Evolutionary conservation across 306 rosid species (phyloP).

Genomic region (Cicer bijugum): DNA sequence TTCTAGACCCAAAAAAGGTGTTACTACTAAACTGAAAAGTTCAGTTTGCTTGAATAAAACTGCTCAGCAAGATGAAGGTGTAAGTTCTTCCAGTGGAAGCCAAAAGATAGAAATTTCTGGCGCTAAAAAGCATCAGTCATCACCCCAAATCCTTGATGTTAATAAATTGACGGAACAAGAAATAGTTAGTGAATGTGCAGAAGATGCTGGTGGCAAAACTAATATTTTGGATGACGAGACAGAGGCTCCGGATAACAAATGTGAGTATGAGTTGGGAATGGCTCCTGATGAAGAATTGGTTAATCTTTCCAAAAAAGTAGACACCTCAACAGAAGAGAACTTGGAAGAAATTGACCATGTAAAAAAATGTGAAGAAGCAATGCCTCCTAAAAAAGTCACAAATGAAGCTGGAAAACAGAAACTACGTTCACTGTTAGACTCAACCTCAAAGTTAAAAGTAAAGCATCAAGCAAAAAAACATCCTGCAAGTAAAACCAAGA

Average conservation of each 20-base stretch:
- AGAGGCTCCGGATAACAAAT: conserved; percentile 65
- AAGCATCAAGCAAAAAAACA: conserved; percentile 48
- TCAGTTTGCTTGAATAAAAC: conserved; percentile 50
- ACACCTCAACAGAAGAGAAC: conserved; percentile 41
- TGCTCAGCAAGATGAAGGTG: conserved; percentile 38
- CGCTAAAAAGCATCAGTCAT: conserved; percentile 41
- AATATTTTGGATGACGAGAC: conserved; percentile 73
- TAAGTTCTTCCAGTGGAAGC: conserved; percentile 39
- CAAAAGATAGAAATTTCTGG: conserved; percentile 42
- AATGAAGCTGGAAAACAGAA: conserved; percentile 46
- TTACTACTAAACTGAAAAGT: conserved; percentile 51
- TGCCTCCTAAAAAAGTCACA: conserved; percentile 44
- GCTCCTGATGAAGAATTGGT: conserved; percentile 39
- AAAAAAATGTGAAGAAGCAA: conserved; percentile 47
- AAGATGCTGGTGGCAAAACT: conserved; percentile 40
- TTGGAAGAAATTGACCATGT: conserved; percentile 44
- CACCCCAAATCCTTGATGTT: conserved; percentile 43
- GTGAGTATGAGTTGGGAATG: conserved; percentile 52
- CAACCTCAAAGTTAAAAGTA: conserved; percentile 51
- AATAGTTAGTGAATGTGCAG: conserved; percentile 39
- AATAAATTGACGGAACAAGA: conserved; percentile 44
- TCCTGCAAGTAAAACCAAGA: conserved; percentile 53
- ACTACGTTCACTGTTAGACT: conserved; percentile 42
- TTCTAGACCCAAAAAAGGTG: conserved; percentile 59
- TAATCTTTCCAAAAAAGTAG: conserved; percentile 39